Base-by-base conservation (phyloP, 2,329 filamentous ascomycete species). In the Harringtonia lauricola region DNA sequence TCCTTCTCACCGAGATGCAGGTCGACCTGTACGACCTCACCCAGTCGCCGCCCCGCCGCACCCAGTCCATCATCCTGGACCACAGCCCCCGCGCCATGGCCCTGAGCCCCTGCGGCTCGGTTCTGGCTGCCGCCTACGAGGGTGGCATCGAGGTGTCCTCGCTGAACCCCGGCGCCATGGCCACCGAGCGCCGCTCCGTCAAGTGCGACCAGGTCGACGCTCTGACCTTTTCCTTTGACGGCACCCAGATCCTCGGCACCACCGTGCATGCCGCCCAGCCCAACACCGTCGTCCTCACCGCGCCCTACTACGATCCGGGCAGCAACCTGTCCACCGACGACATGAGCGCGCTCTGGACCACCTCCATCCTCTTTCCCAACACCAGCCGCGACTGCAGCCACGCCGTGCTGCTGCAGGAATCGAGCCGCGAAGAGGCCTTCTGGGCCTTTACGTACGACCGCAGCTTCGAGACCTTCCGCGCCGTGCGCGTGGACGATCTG, bases 121-220 rank as follows among this genome's bases (percentile, higher is more conserved):
- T 95, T 14, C 64, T 95, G 37, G 88, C 88, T 21, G 83, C 86
- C 15, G 87, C 87, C 8, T 94, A 89, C 60, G 80, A 87, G 55
- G 84, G 85, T 44, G 86, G 85, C n/a, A 89, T 95, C 49, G 88
- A 95, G 59, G 84, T 95, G 0, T 80, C 85, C 24, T 84, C 86
- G 6, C 66, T 94, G 33, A 76, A 76, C 39, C 68, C 80, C 3
- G 74, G 70, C 42, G 78, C 76, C 22, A 55, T 81, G 24, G 61
- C 74, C 13, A 83, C 76, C 0, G 82, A 88, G 52, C 73, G 82
- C 54, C 72, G 86, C 52, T 76, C 84, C 12, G 84, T 90, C 45
- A 86, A 88, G 55, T 90, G 85, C 55, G 80, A 85, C 55, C 74
- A 73, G 2, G 82, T 89, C 5, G 85, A 90, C 56, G 70, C 77